These are phyloP conservation scores for Sanghuangporus sanghuang DNA, from an alignment of 1,284 basidiomycete genomes.

Conservation along the genomic window DNA sequence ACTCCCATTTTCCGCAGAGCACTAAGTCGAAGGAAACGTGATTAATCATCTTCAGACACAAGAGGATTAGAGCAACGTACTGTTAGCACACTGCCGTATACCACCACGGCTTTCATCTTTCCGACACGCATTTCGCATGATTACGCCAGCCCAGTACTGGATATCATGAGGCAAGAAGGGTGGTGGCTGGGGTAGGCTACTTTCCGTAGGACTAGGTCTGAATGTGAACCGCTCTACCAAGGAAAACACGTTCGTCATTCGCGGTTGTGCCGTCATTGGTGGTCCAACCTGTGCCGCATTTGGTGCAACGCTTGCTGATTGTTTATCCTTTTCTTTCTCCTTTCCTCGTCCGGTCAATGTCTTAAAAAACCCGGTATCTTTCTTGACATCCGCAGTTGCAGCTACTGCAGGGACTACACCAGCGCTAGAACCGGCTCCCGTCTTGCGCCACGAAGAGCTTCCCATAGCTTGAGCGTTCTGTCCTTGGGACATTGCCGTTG, in stretches of 20 bases:
- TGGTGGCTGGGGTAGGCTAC: constrained; percentile 63
- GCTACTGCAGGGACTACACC: background rate
- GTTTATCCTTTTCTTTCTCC: constrained; percentile 30
- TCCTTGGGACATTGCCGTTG: constrained; percentile 35
- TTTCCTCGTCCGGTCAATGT: constrained; percentile 34
- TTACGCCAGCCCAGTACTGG: constrained; percentile 98
- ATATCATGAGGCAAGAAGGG: constrained; percentile 84
- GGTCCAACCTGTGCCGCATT: constrained; percentile 18
- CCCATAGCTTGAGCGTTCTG: background rate
- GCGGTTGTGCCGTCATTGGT: constrained; percentile 20
- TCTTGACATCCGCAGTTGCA: constrained; percentile 8
- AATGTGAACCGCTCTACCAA: constrained; percentile 96
- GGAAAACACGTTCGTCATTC: constrained; percentile 88
- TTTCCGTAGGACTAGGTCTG: constrained; percentile 79
- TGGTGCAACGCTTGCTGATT: constrained; percentile 17
- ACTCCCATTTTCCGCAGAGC: constrained; percentile 95
- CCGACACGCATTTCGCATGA: constrained; percentile 98
- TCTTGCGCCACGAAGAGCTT: constrained; percentile 5
- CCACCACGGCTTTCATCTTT: constrained; percentile 94
- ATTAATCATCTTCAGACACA: background rate
- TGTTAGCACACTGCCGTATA: constrained; percentile 96
- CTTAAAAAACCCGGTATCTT: constrained; percentile 31
- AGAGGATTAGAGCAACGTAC: constrained; percentile 38
- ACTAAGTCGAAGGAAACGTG: constrained; percentile 38
- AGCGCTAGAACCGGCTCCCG: constrained; percentile 14